A percentile compares a stretch with the other conserved stretches of the same genome.
Conservation (phyloP, 1,284 basidiomycete species). For the Coniophora puteana region DNA sequence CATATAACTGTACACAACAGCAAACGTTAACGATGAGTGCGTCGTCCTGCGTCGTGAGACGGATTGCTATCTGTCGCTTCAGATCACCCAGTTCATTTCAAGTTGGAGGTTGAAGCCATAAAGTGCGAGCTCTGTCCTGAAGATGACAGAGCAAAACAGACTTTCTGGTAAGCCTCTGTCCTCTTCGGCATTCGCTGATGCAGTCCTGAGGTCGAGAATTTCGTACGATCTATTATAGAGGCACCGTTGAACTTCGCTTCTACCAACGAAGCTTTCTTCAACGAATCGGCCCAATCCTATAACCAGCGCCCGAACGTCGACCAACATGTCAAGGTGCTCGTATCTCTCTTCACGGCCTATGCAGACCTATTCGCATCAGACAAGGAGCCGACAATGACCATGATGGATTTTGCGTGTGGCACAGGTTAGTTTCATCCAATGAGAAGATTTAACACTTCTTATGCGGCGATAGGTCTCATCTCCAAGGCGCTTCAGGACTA, state of each 20-base stretch:
- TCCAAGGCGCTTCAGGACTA: conserved; percentile 52
- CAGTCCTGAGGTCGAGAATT: background rate
- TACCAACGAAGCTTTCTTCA: conserved; percentile 21
- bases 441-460: background rate
- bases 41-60: too few species aligned
- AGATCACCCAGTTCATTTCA: too few species aligned
- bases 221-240: background rate
- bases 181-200: background rate
- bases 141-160: background rate
- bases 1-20: too few species aligned
- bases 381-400: conserved; percentile 47
- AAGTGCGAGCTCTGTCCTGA: too few species aligned
- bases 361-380: conserved; percentile 45
- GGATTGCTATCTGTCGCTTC: too few species aligned
- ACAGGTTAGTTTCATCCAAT: conserved; percentile 39
- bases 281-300: conserved; percentile 19
- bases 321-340: conserved; percentile 30
- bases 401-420: conserved; percentile 73
- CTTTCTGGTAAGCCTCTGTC: background rate
- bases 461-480: conserved; percentile 44
- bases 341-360: too few species aligned
- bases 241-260: conserved; percentile 9
- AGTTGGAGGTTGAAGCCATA: too few species aligned
- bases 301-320: conserved; percentile 22
- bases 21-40: too few species aligned